Evolutionary conservation across 352 stramenopile genomes (phyloP).

Genomic region (Pythium coloratum): DNA sequence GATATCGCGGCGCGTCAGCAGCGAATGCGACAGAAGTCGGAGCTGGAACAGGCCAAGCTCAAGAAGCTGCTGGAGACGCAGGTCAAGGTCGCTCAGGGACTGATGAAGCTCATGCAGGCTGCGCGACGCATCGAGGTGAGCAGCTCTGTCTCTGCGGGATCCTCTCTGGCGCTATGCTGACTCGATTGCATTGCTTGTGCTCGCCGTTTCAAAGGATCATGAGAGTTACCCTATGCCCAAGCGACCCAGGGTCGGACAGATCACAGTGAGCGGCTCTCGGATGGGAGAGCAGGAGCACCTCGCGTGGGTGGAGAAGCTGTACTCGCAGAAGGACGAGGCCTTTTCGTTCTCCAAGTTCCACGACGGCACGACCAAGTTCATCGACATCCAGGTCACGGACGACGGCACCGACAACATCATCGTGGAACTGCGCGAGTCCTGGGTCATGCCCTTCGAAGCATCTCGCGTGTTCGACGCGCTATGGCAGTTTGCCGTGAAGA

Average conservation of each 20-base stretch:
- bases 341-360: slow-evolving; percentile 16
- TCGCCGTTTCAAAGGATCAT: slow-evolving; percentile 4
- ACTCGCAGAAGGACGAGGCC: neutral
- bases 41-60: slow-evolving; percentile 31
- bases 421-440: slow-evolving; percentile 14
- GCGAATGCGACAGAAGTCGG: slow-evolving; percentile 21
- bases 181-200: no score
- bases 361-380: slow-evolving; percentile 18
- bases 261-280: neutral
- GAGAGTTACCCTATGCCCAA: slow-evolving; percentile 1
- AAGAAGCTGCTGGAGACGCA: slow-evolving; percentile 29
- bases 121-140: slow-evolving; percentile 12
- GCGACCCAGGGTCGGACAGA: neutral
- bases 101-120: slow-evolving; percentile 29
- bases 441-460: slow-evolving; percentile 13
- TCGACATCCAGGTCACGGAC: slow-evolving; percentile 13
- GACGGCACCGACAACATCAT: slow-evolving; percentile 5
- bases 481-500: slow-evolving; percentile 10
- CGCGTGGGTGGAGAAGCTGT: neutral
- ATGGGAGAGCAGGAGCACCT: slow-evolving; percentile 3
- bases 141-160: neutral
- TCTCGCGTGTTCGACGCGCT: slow-evolving; percentile 13
- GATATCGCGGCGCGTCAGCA: slow-evolving; percentile 19
- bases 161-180: no score
- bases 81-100: slow-evolving; percentile 29